Conservation (phyloP, 139 green algal genomes). For the Chlamydomonas eustigma region DNA sequence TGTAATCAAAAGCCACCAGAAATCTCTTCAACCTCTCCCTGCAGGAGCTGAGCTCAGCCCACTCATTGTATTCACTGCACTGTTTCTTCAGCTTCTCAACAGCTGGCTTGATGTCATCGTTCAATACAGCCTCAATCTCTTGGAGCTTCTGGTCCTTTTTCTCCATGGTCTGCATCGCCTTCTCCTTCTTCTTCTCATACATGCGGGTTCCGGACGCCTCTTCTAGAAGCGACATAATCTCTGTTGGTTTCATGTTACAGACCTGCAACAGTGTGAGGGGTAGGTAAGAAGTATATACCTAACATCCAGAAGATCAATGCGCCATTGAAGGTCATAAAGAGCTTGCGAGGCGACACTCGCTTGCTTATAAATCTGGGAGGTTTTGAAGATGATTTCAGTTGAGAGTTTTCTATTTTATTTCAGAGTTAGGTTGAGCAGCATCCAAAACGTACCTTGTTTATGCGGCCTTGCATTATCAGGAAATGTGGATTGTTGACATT, state of each 20-base stretch:
- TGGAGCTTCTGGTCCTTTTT: slow-evolving; percentile 95
- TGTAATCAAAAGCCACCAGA: slow-evolving; percentile 81
- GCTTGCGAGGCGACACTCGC: too few relatives aligned
- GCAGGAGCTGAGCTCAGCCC: slow-evolving; percentile 35
- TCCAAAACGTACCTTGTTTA: slow-evolving; percentile 83
- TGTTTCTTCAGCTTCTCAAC: slow-evolving; percentile 18
- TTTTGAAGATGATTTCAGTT: too few relatives aligned
- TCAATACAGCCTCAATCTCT: slow-evolving; percentile 89
- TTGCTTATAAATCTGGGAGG: too few relatives aligned
- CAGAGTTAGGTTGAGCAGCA: too few relatives aligned
- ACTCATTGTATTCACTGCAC: slow-evolving; percentile 79
- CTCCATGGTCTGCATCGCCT: slow-evolving; percentile 77
- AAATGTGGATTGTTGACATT: slow-evolving; percentile 99
- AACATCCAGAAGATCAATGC: too few relatives aligned
- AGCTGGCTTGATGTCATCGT: slow-evolving; percentile 68
- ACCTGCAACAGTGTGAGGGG: too few relatives aligned
- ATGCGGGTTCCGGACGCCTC: slow-evolving; percentile 95
- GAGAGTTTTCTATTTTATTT: too few relatives aligned
- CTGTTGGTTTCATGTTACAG: slow-evolving; percentile 98
- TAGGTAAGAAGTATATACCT: too few relatives aligned
- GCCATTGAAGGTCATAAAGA: too few relatives aligned
- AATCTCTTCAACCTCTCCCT: slow-evolving; percentile 71
- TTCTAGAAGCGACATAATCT: slow-evolving; percentile 97
- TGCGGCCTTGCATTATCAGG: slow-evolving; percentile 99
- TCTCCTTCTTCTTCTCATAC: slow-evolving; percentile 98